Base-by-base conservation (phyloP, 345 rosid species). In the Boechera retrofracta region DNA sequence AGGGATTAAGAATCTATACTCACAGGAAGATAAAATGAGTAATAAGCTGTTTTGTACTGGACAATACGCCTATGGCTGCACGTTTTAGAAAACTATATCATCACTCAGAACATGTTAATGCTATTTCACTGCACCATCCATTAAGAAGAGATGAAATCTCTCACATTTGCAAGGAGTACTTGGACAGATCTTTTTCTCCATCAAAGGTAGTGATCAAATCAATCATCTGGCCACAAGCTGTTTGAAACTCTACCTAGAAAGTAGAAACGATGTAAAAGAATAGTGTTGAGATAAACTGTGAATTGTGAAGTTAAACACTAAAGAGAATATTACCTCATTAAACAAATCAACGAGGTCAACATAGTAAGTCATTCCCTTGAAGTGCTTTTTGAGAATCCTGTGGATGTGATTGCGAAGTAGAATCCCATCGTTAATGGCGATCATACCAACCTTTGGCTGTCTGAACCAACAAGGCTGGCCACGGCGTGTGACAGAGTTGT, bases 401-500 rank as follows among this genome's bases (percentile, higher is more conserved):
- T 85, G 81, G 73, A 88, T 78, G 69, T 86, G 92, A 74, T 88
- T 86, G 26, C 92, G 89, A 47, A 85, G 90, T 18, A 86, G 15
- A 67, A 88, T 62, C 41, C 89, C 92, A 28, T 88, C 90, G 60
- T 88, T 88, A 56, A 53, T 70, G 11, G 97, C 96, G 67, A 92
- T 84, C 86, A 88, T 3, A 49, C 96, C 94, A 71, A 92, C 93
- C 92, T 91, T 79, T 53, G 96, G 92, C 39, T 85, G 45, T 83
- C 91, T 83, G 74, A 78, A 91, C 97, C 97, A 91, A 76, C 97
- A 91, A 74, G 95, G 91, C 29, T 87, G 93, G 56, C 92, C 96
- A 75, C 96, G 96, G 8, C 96, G 87, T 4, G 92, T 87, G 74
- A 88, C 89, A 64, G 97, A 89, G 76, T 77, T 80, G 64, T 92